Conservation (phyloP, 306 rosid species). For the Casuarina cunninghamiana region DNA sequence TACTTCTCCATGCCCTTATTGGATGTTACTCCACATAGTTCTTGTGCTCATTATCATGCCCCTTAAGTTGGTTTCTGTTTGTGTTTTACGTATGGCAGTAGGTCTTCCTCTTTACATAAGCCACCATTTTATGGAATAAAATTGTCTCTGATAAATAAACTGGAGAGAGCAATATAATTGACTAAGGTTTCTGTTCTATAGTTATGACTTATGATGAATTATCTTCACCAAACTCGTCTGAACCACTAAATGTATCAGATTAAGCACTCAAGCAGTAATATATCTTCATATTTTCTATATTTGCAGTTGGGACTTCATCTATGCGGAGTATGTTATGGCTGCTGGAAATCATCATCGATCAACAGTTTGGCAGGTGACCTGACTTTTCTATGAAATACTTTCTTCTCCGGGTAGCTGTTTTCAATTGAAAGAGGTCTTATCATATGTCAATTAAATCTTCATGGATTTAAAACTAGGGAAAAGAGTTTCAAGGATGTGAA, state of each 20-base stretch:
- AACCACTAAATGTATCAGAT: conserved; percentile 12
- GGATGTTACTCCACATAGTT: not conserved
- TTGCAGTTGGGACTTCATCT: conserved; percentile 99
- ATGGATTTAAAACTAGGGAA: not conserved
- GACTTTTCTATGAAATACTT: conserved; percentile 24
- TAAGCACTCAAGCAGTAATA: conserved; percentile 2
- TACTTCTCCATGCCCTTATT: not conserved
- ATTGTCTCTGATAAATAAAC: not conserved
- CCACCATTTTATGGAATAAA: not conserved
- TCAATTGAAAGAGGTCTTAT: conserved; percentile 10
- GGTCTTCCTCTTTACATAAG: not conserved
- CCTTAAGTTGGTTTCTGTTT: not conserved
- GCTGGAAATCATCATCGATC: conserved; percentile 92
- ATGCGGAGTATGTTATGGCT: conserved; percentile 95
- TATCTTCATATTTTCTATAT: conserved; percentile 22
- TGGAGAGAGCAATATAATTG: not conserved
- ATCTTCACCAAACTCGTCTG: not conserved
- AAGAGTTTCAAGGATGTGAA: not conserved
- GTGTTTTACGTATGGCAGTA: not conserved
- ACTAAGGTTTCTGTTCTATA: conserved; percentile 9
- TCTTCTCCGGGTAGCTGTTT: conserved; percentile 2
- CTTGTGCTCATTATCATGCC: not conserved
- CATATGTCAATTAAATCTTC: conserved; percentile 1
- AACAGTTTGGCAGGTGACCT: conserved; percentile 88
- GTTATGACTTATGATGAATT: conserved; percentile 7